phyloP scores from a whole-genome alignment of 768 basidiomycete genomes.

The Tricholoma hemisulphureum region DNA sequence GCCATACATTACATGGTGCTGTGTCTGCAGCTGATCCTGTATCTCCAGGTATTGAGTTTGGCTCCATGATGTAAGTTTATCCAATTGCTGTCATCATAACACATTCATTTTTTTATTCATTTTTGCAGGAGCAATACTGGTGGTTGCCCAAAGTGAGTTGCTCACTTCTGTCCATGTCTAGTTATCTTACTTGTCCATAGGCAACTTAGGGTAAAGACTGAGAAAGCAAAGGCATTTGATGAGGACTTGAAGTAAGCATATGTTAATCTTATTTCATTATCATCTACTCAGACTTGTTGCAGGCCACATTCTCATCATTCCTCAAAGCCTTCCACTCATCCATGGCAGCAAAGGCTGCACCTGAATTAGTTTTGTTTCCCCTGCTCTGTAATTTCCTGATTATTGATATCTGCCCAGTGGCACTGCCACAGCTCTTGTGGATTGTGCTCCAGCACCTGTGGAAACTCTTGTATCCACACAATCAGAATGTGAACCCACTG shows the following conservation, averaged over 20 bases:
- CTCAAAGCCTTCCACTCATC: neutral
- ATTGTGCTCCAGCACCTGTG: neutral
- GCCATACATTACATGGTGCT: too few relatives aligned
- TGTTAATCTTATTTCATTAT: neutral
- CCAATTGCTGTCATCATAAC: neutral
- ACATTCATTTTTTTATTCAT: neutral
- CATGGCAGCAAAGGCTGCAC: neutral
- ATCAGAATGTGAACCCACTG: neutral
- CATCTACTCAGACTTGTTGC: neutral
- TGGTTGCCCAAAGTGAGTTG: neutral
- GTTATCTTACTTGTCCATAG: too few relatives aligned
- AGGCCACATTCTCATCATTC: neutral
- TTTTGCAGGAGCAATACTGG: neutral
- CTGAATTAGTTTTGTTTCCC: neutral
- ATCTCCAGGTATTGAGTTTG: neutral
- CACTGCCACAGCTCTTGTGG: neutral
- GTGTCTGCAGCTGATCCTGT: neutral
- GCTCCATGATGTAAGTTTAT: neutral
- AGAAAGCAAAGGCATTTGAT: too few relatives aligned
- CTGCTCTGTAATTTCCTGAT: neutral
- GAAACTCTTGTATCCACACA: neutral
- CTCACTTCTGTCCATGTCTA: neutral
- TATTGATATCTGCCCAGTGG: neutral
- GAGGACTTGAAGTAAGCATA: neutral
- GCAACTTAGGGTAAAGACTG: too few relatives aligned